Conservation (phyloP, 768 basidiomycete genomes). For the Sporobolomyces pararoseus region DNA sequence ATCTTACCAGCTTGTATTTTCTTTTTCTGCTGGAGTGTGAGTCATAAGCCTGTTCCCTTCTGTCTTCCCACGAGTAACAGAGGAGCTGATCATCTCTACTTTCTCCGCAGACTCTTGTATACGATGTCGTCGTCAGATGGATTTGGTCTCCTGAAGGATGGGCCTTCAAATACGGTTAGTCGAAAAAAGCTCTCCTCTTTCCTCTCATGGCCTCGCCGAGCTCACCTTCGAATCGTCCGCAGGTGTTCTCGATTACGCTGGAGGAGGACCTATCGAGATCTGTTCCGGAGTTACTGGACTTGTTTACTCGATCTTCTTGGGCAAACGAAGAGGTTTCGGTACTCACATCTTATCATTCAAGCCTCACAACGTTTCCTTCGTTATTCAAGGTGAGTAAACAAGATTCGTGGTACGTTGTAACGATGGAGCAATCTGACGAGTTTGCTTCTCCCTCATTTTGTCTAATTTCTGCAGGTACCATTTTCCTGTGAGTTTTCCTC, state of each 20-base stretch:
- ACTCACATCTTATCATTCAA: constrained; percentile 86
- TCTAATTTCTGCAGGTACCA: too few species aligned
- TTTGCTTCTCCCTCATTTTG: too few species aligned
- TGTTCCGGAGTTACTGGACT: constrained; percentile 87
- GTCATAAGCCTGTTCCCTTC: not conserved
- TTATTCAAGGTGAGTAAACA: too few species aligned
- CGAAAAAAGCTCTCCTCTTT: not conserved
- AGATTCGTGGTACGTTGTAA: too few species aligned
- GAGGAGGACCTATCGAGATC: constrained; percentile 95
- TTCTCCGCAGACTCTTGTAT: constrained; percentile 61
- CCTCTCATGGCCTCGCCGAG: too few species aligned
- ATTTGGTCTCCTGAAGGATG: constrained; percentile 81
- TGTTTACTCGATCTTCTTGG: constrained; percentile 79
- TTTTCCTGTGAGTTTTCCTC: constrained; percentile 87
- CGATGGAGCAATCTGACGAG: too few species aligned
- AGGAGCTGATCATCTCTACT: not conserved
- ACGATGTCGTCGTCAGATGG: constrained; percentile 94
- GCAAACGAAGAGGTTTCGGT: constrained; percentile 84
- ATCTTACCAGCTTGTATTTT: constrained; percentile 84
- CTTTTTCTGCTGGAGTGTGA: constrained; percentile 72
- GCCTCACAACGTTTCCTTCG: constrained; percentile 88
- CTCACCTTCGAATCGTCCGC: too few species aligned
- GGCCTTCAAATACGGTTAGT: constrained; percentile 62
- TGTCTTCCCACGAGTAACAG: not conserved
- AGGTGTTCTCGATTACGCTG: constrained; percentile 72